Evolutionary conservation across 2,329 filamentous ascomycete genomes (phyloP).

Genomic region (Ophiostoma himal-ulmi): DNA sequence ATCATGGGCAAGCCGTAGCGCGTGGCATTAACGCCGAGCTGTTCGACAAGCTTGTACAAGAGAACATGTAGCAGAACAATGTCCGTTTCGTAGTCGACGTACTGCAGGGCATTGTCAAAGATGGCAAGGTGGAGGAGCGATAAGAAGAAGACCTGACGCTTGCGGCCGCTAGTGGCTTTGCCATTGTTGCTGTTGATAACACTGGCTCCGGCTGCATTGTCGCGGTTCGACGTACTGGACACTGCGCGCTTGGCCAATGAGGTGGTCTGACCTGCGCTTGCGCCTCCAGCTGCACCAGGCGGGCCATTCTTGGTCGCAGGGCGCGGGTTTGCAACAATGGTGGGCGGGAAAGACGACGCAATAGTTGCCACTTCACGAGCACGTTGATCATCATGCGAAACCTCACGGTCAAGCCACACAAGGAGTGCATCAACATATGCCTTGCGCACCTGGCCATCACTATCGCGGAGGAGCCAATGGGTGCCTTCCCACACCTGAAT

Average conservation of each 20-base stretch:
- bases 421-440: conserved; percentile 79
- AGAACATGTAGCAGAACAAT: conserved; percentile 72
- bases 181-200: conserved; percentile 41
- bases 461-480: conserved; percentile 82
- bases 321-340: conserved; percentile 36
- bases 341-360: not conserved
- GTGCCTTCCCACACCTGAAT: conserved; percentile 93
- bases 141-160: conserved; percentile 64
- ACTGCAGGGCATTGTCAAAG: conserved; percentile 81
- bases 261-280: not conserved
- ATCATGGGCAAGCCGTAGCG: conserved; percentile 82
- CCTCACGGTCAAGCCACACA: conserved; percentile 81
- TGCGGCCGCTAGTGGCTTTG: conserved; percentile 32
- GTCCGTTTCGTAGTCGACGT: conserved; percentile 65
- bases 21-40: conserved; percentile 75
- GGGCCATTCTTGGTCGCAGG: conserved; percentile 37
- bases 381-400: conserved; percentile 58
- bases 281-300: conserved; percentile 25
- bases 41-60: conserved; percentile 65
- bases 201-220: conserved; percentile 52
- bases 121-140: conserved; percentile 76
- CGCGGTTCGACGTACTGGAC: conserved; percentile 48
- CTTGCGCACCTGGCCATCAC: conserved; percentile 68
- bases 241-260: not conserved
- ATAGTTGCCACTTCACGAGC: conserved; percentile 49